Evolutionary conservation across 2,329 filamentous ascomycete genomes (phyloP).

Genomic region (Pestalotiopsis sp.): DNA sequence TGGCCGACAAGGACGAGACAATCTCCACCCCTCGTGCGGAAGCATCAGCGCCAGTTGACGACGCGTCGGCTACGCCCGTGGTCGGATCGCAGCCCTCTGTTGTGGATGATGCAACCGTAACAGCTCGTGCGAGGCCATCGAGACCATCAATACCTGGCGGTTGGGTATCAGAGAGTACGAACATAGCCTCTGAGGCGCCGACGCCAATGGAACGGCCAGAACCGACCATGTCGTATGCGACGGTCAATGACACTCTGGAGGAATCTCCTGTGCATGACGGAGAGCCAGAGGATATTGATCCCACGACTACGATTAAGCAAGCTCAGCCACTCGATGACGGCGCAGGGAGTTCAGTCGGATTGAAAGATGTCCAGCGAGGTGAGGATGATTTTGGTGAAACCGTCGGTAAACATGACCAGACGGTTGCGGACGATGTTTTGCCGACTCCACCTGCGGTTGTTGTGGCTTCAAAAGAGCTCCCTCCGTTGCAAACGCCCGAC

Average conservation of each 20-base stretch:
- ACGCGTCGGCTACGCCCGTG: not conserved
- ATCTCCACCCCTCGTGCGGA: not conserved
- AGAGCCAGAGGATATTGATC: conserved; percentile 23
- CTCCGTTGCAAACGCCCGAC: conserved; percentile 26
- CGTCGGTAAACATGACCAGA: conserved; percentile 25
- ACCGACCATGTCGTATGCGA: conserved; percentile 15
- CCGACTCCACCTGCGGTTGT: conserved; percentile 21
- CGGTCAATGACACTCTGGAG: conserved; percentile 16
- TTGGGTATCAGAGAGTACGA: conserved; percentile 33
- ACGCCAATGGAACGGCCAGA: conserved; percentile 26
- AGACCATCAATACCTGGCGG: conserved; percentile 31
- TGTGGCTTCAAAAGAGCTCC: conserved; percentile 24
- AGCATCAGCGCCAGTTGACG: too few relatives aligned
- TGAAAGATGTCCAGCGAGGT: conserved; percentile 11
- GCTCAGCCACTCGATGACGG: conserved; percentile 20
- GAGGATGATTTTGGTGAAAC: conserved; percentile 18
- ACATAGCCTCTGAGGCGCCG: conserved; percentile 20
- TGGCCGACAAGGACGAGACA: conserved; percentile 9
- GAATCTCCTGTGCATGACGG: conserved; percentile 20
- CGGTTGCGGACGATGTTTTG: conserved; percentile 23
- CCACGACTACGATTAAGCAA: conserved; percentile 23
- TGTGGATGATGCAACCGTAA: not conserved
- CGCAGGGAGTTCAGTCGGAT: conserved; percentile 12
- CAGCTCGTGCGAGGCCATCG: not conserved
- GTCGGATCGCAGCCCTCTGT: conserved; percentile 3